Base-by-base conservation (phyloP, 306 rosid species). In the Sindora glabra region DNA sequence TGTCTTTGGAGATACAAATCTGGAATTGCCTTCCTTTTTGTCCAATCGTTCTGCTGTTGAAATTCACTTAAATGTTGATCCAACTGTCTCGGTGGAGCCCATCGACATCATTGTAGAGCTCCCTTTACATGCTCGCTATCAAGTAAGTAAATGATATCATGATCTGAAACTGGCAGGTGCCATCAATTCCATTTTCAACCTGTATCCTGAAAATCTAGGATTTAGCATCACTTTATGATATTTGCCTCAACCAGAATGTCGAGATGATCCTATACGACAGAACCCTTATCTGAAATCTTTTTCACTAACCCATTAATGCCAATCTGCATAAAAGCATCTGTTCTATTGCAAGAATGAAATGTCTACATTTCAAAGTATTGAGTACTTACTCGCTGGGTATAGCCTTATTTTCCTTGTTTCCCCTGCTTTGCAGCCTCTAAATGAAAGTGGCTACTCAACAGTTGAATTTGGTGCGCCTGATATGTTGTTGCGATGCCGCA, bases 91-190 rank as follows among this genome's bases (percentile, higher is more conserved):
- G 38, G 6, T 42, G 18, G 45, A 37, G 19, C 57, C 70, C 18
- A 62, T 65, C 36, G 69, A 71, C 62, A 65, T 85, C 63, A 59
- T 54, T 25, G 15, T 77, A 33, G 79, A 79, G 47, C 71, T 87
- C 78, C 96, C 98, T 5, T 51, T 91, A 67, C 96, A 91, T 42
- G 89, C 89, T 49, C 79, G 97, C 67, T 87, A 91, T 75, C 92
- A 83, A 15, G 97, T 87, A 79, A 77, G 76, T 55, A 45, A 64
- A 8, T 26, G 19, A 4, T 27, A 32, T 46, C 13, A 61, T 51
- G 45, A 3, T 64, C 40, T 68, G 29, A 40, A 40, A 40, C 18
- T 8, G 14, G 18, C 46, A n/a, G 17, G 17, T 63, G 33, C 61
- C 23, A 24, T 17, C 11, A 4, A 22, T 62, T 24, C 10, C 53